Percentiles rank a stretch among this genome's conserved stretches.
Conservation (phyloP, 106 monocot species). For the Amphibolis antarctica region DNA sequence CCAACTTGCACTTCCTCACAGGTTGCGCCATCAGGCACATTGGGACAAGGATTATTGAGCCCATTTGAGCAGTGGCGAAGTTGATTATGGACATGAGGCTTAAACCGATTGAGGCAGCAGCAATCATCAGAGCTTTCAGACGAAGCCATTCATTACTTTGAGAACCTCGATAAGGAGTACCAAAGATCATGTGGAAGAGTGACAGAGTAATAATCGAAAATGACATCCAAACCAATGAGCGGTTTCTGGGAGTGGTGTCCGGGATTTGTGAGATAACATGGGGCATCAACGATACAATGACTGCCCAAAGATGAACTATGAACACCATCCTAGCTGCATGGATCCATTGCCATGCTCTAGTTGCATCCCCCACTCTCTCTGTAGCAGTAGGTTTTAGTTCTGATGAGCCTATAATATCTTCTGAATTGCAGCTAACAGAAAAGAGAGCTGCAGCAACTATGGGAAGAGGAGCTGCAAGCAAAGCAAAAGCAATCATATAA, state of each 20-base stretch:
- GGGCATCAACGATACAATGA: constrained; percentile 44
- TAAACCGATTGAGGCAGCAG: constrained; percentile 42
- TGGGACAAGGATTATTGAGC: constrained; percentile 62
- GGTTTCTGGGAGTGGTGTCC: constrained; percentile 10
- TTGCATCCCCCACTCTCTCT: not conserved
- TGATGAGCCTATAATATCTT: not conserved
- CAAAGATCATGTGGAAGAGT: constrained; percentile 22
- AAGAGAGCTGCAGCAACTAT: constrained; percentile 67
- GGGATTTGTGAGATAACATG: constrained; percentile 39
- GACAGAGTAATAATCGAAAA: constrained; percentile 26
- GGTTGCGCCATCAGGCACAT: constrained; percentile 57
- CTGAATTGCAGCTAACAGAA: constrained; percentile 7
- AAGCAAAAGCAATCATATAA: constrained; percentile 84
- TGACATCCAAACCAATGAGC: constrained; percentile 37
- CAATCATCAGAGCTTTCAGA: constrained; percentile 53
- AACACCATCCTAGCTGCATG: constrained; percentile 49
- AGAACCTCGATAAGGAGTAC: constrained; percentile 17
- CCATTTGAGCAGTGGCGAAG: constrained; percentile 74
- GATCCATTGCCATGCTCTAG: constrained; percentile 66
- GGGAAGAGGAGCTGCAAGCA: constrained; percentile 69
- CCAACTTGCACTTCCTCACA: constrained; percentile 15
- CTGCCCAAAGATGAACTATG: constrained; percentile 54
- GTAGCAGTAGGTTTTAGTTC: not conserved
- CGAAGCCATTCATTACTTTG: constrained; percentile 32
- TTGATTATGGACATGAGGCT: constrained; percentile 89